These are phyloP conservation scores for Paramarasmius palmivorus DNA, from an alignment of 1,284 basidiomycete genomes.

Conservation along the genomic window DNA sequence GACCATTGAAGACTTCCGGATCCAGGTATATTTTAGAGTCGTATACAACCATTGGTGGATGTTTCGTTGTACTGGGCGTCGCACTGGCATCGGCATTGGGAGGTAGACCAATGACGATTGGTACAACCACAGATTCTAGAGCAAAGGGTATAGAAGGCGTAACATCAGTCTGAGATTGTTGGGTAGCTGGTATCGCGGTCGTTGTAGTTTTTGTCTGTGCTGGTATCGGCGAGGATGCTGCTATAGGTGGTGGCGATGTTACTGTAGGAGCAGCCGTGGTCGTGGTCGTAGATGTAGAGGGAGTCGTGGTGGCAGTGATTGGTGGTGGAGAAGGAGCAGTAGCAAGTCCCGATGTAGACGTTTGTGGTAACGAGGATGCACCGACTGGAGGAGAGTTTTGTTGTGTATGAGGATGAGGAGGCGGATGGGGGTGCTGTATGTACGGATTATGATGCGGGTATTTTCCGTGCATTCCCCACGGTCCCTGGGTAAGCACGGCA, in stretches of 20 bases:
- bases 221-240: slow-evolving; percentile 7
- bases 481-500: slow-evolving; percentile 23
- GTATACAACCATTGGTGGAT: slow-evolving; percentile 71
- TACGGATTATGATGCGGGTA: slow-evolving; percentile 10
- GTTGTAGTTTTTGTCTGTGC: not conserved
- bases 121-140: slow-evolving; percentile 1
- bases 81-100: no score
- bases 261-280: not conserved
- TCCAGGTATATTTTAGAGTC: slow-evolving; percentile 84
- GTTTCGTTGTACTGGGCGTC: slow-evolving; percentile 3
- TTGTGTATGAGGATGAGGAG: slow-evolving; percentile 20
- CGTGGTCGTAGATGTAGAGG: not conserved
- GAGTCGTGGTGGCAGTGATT: not conserved
- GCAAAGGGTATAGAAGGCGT: not conserved
- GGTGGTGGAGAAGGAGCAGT: slow-evolving; percentile 4
- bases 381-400: slow-evolving; percentile 14
- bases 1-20: slow-evolving; percentile 80
- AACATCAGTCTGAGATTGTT: not conserved
- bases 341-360: slow-evolving; percentile 3
- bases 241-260: not conserved
- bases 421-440: slow-evolving; percentile 25
- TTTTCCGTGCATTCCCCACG: slow-evolving; percentile 12
- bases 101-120: not conserved
- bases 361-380: slow-evolving; percentile 3
- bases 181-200: not conserved